Base-by-base conservation (phyloP, 192 early-diverging fungal species). In the Neocallimastix lanati region DNA sequence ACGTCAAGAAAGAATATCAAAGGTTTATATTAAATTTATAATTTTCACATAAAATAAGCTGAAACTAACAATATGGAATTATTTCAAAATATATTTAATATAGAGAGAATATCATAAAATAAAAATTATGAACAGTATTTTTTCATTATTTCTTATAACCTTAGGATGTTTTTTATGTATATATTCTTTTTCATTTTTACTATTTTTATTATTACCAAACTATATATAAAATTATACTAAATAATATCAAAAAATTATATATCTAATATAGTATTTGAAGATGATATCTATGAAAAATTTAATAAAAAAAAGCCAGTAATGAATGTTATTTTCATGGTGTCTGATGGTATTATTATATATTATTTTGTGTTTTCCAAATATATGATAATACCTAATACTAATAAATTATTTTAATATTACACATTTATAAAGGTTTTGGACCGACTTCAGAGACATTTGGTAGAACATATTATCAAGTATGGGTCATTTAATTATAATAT, bases 241-340 rank as follows among this genome's bases (percentile, higher is more conserved):
- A 6, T 6, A 33, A 6, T 6, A 33, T 33, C 30, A 33, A 33
- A 6, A 6, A 6, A 33, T 33, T 6, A 21, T 21, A 7, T 67
- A 21, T n/a, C 5, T 11, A 67, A n/a, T 27, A 67, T 6, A 67
- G 50, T 67, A n/a, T 67, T 67, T 67, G 11, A 67, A 4, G 6
- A n/a, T 67, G 25, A 67, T 9, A 67, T 67, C 16, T 21, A 67
- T 21, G 50, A 67, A 67, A 9, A 67, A n/a, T 7, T 21, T n/a
- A 4, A n/a, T n/a, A n/a, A 67, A n/a, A 67, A n/a, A 9, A 11
- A 67, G n/a, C 50, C 50, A 9, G 30, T 33, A 33, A 9, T 67
- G 5, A 95, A 93, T 80, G 92, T 98, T 11, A 94, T 98, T 76
- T 82, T 98, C 82, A 96, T 98, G 95, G 92, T 98, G 29, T 93